A percentile compares a stretch with the other conserved stretches of the same genome.
These are phyloP conservation scores for Acanthamoeba sp. DNA, from an alignment of 208 protist genomes.

Conservation along the genomic window DNA sequence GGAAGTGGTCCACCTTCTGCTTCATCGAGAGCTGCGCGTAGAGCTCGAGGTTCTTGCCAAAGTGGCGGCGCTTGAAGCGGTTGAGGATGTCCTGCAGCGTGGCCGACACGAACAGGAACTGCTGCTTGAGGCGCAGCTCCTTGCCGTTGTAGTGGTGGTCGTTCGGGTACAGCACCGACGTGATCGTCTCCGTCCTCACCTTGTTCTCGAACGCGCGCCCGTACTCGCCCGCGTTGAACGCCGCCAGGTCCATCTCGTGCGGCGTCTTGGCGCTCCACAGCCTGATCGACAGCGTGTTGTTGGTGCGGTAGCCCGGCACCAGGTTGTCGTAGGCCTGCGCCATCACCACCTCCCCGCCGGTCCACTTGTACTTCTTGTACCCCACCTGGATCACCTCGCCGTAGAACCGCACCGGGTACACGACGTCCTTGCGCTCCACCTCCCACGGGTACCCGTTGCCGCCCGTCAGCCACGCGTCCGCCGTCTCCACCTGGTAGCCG, in stretches of 20 bases:
- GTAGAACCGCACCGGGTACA: constrained; percentile 84
- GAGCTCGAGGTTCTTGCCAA: constrained; percentile 20
- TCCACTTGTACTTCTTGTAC: constrained; percentile 83
- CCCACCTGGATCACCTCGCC: constrained; percentile 76
- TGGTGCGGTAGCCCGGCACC: constrained; percentile 89
- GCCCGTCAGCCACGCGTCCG: constrained; percentile 88
- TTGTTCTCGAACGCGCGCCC: constrained; percentile 85
- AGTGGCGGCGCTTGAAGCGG: constrained; percentile 80
- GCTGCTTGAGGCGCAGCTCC: constrained; percentile 92
- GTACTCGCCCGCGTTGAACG: constrained; percentile 92
- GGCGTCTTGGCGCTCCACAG: constrained; percentile 85
- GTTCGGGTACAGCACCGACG: constrained; percentile 94
- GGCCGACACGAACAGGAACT: constrained; percentile 93
- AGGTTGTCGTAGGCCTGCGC: constrained; percentile 91
- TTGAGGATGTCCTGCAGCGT: constrained; percentile 92
- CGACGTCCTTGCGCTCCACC: constrained; percentile 85
- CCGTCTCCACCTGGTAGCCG: constrained; percentile 88
- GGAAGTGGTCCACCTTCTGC: constrained; percentile 29
- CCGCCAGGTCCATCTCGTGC: constrained; percentile 88
- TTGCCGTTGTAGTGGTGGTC: constrained; percentile 89
- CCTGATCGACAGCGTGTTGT: constrained; percentile 86
- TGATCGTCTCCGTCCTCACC: constrained; percentile 89
- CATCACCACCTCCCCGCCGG: constrained; percentile 83
- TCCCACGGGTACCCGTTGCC: constrained; percentile 88
- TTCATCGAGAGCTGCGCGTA: background rate